These are phyloP conservation scores for Calonectria fujianensis DNA, from an alignment of 2,329 filamentous ascomycete species.

Conservation along the genomic window DNA sequence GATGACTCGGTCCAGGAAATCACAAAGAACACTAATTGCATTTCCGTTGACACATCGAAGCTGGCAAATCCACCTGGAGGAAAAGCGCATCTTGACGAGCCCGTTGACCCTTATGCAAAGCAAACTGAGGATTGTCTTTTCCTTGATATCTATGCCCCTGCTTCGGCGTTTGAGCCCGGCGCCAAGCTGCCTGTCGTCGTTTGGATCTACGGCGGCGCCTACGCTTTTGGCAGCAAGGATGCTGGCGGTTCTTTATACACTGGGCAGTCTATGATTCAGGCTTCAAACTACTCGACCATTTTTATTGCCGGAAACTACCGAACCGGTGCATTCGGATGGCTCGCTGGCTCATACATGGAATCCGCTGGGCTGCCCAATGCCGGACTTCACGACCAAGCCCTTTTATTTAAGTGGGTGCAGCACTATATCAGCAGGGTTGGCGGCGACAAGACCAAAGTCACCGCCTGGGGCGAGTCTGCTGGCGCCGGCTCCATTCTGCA, in stretches of 20 bases:
- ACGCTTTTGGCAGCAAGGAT: slow-evolving; percentile 64
- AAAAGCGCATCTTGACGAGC: background rate
- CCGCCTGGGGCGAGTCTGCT: slow-evolving; percentile 70
- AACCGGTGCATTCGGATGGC: slow-evolving; percentile 66
- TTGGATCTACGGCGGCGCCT: slow-evolving; percentile 69
- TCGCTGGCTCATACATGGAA: slow-evolving; percentile 67
- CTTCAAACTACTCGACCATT: slow-evolving; percentile 62
- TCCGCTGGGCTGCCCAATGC: slow-evolving; percentile 65
- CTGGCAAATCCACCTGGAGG: background rate
- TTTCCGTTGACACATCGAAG: too few species aligned
- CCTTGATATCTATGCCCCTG: slow-evolving; percentile 68
- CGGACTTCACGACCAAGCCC: slow-evolving; percentile 64
- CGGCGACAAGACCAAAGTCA: slow-evolving; percentile 67
- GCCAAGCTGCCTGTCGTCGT: slow-evolving; percentile 66
- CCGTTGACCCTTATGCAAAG: background rate
- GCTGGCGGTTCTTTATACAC: slow-evolving; percentile 60
- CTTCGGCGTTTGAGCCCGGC: slow-evolving; percentile 61
- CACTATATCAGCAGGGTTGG: slow-evolving; percentile 66
- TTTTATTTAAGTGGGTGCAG: slow-evolving; percentile 69
- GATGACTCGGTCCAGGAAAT: too few species aligned
- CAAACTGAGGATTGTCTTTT: slow-evolving; percentile 69
- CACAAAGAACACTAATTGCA: too few species aligned
- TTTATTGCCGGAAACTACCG: slow-evolving; percentile 70
- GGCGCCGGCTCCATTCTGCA: slow-evolving; percentile 70
- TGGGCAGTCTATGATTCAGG: slow-evolving; percentile 47